phyloP scores from a whole-genome alignment of 2,329 filamentous ascomycete species.

The Scleromitrula shiraiana region DNA sequence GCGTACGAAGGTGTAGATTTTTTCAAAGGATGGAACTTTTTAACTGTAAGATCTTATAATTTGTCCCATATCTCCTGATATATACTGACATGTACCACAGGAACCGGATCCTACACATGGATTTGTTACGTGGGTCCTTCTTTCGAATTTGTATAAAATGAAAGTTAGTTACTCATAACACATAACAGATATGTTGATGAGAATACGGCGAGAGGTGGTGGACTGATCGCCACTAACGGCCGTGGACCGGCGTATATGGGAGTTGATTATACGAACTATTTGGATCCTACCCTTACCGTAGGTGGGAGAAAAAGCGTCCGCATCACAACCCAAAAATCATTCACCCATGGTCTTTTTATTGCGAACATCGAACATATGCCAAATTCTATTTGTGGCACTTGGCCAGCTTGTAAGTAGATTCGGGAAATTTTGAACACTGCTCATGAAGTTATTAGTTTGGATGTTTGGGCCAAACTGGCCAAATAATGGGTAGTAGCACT shows the following conservation, averaged over 20 bases:
- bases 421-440: too few species aligned
- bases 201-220: not conserved
- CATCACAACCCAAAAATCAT: slow-evolving; percentile 53
- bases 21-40: slow-evolving; percentile 2
- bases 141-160: not conserved
- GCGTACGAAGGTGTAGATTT: not conserved
- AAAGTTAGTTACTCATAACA: not conserved
- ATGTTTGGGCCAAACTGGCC: slow-evolving; percentile 6
- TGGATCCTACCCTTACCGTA: not conserved
- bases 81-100: not conserved
- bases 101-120: slow-evolving; percentile 3
- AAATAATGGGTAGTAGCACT: not conserved
- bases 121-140: slow-evolving; percentile 16
- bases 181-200: not conserved
- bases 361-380: slow-evolving; percentile 58
- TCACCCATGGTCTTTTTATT: slow-evolving; percentile 59
- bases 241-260: slow-evolving; percentile 53
- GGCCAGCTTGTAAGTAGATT: slow-evolving; percentile 42
- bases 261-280: slow-evolving; percentile 54
- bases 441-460: not conserved
- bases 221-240: slow-evolving; percentile 17
- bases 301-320: slow-evolving; percentile 48
- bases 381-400: slow-evolving; percentile 62
- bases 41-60: not conserved
- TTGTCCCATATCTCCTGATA: too few species aligned